Percentiles rank a stretch among this genome's conserved stretches.
phyloP scores from a whole-genome alignment of 306 rosid species.

The Castanea mollissima region DNA sequence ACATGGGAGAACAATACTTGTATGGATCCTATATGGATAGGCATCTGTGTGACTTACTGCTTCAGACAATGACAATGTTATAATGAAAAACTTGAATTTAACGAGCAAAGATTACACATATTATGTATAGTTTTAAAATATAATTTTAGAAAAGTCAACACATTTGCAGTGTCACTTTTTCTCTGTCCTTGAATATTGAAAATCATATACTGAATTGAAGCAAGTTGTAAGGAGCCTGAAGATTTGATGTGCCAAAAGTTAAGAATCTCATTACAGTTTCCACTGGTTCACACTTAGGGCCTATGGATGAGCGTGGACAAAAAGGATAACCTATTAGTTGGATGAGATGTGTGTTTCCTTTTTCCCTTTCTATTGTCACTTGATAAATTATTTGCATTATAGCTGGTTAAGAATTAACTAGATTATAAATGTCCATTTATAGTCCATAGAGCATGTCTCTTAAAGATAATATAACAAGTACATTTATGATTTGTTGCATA shows the following conservation, averaged over 20 bases:
- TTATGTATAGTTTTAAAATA: not conserved
- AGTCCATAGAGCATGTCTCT: not conserved
- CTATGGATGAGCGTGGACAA: slow-evolving; percentile 8
- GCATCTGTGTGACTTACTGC: slow-evolving; percentile 20
- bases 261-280: slow-evolving; percentile 3
- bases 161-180: slow-evolving; percentile 24
- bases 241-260: slow-evolving; percentile 14
- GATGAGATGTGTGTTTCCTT: slow-evolving; percentile 7
- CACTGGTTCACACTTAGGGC: slow-evolving; percentile 8
- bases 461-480: not conserved
- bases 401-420: not conserved
- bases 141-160: slow-evolving; percentile 30
- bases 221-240: slow-evolving; percentile 10
- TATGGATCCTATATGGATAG: slow-evolving; percentile 18
- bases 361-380: slow-evolving; percentile 7
- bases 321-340: slow-evolving; percentile 19
- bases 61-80: slow-evolving; percentile 22
- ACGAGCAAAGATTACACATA: slow-evolving; percentile 19
- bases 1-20: slow-evolving; percentile 24
- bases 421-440: not conserved
- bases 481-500: not conserved
- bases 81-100: slow-evolving; percentile 29
- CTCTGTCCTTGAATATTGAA: slow-evolving; percentile 15
- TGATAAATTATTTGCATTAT: not conserved
- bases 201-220: not conserved